These are phyloP conservation scores for Suhomyces prunicola DNA, from an alignment of 805 yeast species.

Conservation along the genomic window DNA sequence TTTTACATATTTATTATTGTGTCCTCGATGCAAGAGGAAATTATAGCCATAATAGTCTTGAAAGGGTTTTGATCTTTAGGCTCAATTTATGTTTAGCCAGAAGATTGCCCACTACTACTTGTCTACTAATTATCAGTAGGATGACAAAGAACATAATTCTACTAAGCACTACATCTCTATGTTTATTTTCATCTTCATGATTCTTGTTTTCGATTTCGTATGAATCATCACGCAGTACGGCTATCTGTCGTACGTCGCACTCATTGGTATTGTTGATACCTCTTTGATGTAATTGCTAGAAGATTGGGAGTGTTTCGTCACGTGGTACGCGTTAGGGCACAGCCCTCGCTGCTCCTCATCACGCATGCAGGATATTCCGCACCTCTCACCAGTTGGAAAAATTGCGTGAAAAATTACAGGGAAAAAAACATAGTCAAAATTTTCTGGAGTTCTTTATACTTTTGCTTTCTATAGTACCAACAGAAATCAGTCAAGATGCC, in stretches of 20 bases:
- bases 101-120: not conserved
- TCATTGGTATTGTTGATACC: not conserved
- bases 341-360: not conserved
- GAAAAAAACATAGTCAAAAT: constrained; percentile 18
- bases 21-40: constrained; percentile 16
- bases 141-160: not conserved
- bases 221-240: not conserved
- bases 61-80: constrained; percentile 20
- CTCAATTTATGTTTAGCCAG: not conserved
- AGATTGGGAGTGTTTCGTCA: not conserved
- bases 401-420: constrained; percentile 10
- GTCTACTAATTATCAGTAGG: not conserved
- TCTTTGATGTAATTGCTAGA: not conserved
- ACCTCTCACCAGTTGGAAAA: constrained; percentile 9
- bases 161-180: not conserved
- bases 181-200: not conserved
- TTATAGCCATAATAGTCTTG: constrained; percentile 16
- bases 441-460: constrained; percentile 13
- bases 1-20: constrained; percentile 47
- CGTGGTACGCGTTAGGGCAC: constrained; percentile 11
- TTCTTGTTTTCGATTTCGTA: not conserved
- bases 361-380: constrained; percentile 1
- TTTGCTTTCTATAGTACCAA: constrained; percentile 10
- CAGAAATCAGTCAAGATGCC: constrained; percentile 59
- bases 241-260: not conserved